Conservation (phyloP, 768 basidiomycete species). For the Termitomyces titanicus region DNA sequence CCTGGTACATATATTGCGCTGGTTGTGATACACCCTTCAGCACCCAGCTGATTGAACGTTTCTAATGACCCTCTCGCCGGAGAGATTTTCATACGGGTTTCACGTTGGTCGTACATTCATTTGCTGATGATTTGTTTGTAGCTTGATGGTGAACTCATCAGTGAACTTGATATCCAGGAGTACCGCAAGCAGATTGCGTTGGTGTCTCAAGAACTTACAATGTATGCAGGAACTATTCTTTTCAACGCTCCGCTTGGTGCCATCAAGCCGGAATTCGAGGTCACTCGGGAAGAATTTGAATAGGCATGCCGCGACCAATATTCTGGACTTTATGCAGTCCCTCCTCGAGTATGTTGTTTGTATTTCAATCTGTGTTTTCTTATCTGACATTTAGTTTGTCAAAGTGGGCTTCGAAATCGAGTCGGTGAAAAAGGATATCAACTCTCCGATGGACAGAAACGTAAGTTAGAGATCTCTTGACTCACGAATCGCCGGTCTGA, state of each 20-base stretch:
- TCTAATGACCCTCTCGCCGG: conserved; percentile 81
- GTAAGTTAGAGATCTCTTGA: conserved; percentile 26
- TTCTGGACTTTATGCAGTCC: conserved; percentile 84
- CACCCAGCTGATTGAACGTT: conserved; percentile 80
- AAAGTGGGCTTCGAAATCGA: conserved; percentile 86
- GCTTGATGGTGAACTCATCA: conserved; percentile 75
- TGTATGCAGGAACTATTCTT: conserved; percentile 88
- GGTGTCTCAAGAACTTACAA: conserved; percentile 88
- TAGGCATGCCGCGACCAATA: conserved; percentile 83
- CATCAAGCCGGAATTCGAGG: conserved; percentile 67
- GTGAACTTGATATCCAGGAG: conserved; percentile 75
- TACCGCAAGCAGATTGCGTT: conserved; percentile 87
- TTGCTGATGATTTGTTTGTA: conserved; percentile 18
- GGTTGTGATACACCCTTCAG: conserved; percentile 47
- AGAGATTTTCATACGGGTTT: conserved; percentile 50
- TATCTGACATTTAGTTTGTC: conserved; percentile 7
- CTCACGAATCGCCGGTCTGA: conserved; percentile 20
- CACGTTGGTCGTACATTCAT: not conserved
- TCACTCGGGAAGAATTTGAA: conserved; percentile 86
- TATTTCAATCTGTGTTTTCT: not conserved
- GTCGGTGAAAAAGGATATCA: conserved; percentile 91
- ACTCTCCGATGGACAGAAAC: conserved; percentile 86
- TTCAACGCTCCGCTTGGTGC: conserved; percentile 92
- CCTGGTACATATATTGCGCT: conserved; percentile 80
- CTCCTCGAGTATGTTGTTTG: conserved; percentile 63